Conservation (phyloP, 805 yeast species). For the Candida chauliodis region DNA sequence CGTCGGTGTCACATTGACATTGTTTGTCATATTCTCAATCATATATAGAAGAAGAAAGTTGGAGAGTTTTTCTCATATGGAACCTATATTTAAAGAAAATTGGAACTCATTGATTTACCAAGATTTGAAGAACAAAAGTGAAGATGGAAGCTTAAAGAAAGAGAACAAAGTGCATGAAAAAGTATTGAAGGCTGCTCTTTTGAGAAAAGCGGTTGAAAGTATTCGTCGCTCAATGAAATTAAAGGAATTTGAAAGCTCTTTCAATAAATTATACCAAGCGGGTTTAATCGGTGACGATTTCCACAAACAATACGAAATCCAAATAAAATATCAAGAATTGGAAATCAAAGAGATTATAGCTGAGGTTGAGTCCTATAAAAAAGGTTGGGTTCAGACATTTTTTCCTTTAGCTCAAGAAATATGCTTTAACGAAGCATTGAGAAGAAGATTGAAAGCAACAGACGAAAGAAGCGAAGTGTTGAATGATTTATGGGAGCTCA, state of each 20-base stretch:
- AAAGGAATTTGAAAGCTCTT: slow-evolving; percentile 71
- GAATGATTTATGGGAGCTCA: slow-evolving; percentile 30
- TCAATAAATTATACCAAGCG: slow-evolving; percentile 70
- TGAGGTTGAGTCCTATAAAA: slow-evolving; percentile 70
- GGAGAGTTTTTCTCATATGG: slow-evolving; percentile 51
- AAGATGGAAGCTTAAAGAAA: slow-evolving; percentile 35
- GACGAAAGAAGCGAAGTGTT: slow-evolving; percentile 35
- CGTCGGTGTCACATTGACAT: slow-evolving; percentile 61
- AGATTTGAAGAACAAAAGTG: slow-evolving; percentile 48
- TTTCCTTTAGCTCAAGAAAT: slow-evolving; percentile 83
- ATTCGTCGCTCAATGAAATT: slow-evolving; percentile 78
- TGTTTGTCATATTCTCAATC: slow-evolving; percentile 66
- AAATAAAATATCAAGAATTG: slow-evolving; percentile 71
- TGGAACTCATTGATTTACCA: slow-evolving; percentile 61
- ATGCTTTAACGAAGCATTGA: slow-evolving; percentile 85
- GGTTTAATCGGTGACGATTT: slow-evolving; percentile 92
- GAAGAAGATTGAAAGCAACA: slow-evolving; percentile 61
- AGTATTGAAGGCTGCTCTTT: slow-evolving; percentile 59
- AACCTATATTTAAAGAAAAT: slow-evolving; percentile 73
- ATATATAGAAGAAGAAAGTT: slow-evolving; percentile 59
- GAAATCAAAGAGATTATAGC: slow-evolving; percentile 73
- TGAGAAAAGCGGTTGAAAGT: slow-evolving; percentile 75
- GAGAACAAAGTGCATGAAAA: slow-evolving; percentile 67
- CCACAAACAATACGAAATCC: slow-evolving; percentile 74
- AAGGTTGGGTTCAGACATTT: slow-evolving; percentile 76